phyloP scores from a whole-genome alignment of 257 asterid genomes.

The Solanum bulbocastanum region DNA sequence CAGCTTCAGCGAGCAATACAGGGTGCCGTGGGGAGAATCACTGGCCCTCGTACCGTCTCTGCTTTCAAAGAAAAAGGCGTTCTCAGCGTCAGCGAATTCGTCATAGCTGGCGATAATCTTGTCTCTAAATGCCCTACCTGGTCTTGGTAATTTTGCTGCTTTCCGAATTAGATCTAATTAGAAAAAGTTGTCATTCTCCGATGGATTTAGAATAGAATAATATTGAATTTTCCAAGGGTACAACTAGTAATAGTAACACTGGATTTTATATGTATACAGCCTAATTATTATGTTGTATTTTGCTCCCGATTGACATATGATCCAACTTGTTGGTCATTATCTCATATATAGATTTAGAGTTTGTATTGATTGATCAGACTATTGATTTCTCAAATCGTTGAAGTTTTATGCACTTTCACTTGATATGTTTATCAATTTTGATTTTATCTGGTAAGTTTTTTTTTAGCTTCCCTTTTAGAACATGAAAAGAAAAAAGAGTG shows the following conservation, averaged over 20 bases:
- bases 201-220: not conserved
- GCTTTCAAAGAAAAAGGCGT: slow-evolving; percentile 98
- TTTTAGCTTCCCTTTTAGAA: not conserved
- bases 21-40: slow-evolving; percentile 86
- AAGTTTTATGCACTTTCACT: not conserved
- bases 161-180: not conserved
- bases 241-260: not conserved
- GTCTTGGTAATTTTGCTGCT: slow-evolving; percentile 56
- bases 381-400: not conserved
- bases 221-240: not conserved
- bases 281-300: not conserved
- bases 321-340: not conserved
- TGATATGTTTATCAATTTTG: not conserved
- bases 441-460: too few relatives aligned
- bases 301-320: not conserved
- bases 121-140: slow-evolving; percentile 98
- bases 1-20: slow-evolving; percentile 87
- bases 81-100: slow-evolving; percentile 81
- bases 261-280: not conserved
- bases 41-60: slow-evolving; percentile 86
- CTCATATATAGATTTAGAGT: not conserved
- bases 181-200: not conserved
- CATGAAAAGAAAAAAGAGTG: not conserved
- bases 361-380: not conserved
- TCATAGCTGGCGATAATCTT: slow-evolving; percentile 94